These are phyloP conservation scores for Rhodotorula sp. DNA, from an alignment of 1,284 basidiomycete species.

Conservation along the genomic window DNA sequence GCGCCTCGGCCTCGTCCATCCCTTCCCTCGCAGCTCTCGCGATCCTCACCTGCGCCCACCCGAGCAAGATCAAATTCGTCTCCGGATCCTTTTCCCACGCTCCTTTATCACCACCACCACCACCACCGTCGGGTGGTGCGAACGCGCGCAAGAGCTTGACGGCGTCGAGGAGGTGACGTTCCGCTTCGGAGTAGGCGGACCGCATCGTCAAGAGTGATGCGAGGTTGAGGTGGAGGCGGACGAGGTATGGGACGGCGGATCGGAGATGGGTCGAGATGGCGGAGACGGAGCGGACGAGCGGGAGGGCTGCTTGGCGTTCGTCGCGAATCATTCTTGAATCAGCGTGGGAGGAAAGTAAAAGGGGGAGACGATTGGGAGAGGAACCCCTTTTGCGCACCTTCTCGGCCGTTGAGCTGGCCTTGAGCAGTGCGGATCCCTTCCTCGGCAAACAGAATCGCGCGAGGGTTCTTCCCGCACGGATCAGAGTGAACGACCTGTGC, in stretches of 20 bases:
- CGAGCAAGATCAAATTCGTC: neutral
- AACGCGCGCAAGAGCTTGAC: neutral
- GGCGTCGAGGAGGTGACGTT: conserved; percentile 1
- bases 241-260: conserved; percentile 3
- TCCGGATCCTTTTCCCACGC: no score
- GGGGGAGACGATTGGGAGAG: neutral
- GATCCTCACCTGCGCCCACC: conserved; percentile 4
- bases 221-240: conserved; percentile 23
- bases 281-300: conserved; percentile 1
- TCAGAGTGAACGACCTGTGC: conserved; percentile 30
- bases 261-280: neutral
- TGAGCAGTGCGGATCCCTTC: conserved; percentile 22
- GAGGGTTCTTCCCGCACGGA: conserved; percentile 23
- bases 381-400: conserved; percentile 17
- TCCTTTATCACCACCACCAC: no score
- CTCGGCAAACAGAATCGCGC: conserved; percentile 21
- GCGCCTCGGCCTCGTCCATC: conserved; percentile 4
- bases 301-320: neutral
- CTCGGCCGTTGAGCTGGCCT: conserved; percentile 19
- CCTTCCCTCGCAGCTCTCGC: conserved; percentile 4
- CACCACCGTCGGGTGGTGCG: no score
- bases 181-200: conserved; percentile 10
- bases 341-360: no score
- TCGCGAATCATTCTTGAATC: neutral
- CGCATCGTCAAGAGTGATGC: conserved; percentile 27